These are phyloP conservation scores for Nicotiana rustica DNA, from an alignment of 305 asterid species.

Conservation along the genomic window DNA sequence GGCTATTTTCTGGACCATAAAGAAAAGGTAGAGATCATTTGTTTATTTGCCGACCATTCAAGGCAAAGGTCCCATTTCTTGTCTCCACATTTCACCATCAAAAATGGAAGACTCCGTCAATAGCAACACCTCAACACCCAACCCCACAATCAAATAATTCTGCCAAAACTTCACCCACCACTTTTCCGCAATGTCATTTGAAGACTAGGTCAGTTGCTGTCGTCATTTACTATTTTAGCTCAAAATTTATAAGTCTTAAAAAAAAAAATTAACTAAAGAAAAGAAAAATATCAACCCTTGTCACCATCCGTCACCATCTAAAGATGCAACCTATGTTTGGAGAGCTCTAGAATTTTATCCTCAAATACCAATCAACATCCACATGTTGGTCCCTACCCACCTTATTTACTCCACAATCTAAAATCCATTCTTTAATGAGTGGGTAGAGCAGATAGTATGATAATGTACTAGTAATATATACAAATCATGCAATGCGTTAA, in stretches of 20 bases:
- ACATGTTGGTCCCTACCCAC: constrained; percentile 10
- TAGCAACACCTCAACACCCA: background rate
- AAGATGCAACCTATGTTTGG: constrained; percentile 5
- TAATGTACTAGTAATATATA: background rate
- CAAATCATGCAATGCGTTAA: background rate
- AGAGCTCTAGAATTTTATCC: background rate
- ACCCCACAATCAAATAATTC: constrained; percentile 14
- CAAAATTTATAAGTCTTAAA: background rate
- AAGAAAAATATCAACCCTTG: background rate
- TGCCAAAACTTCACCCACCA: background rate
- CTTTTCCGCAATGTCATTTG: background rate
- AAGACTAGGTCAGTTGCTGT: background rate
- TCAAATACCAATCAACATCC: constrained; percentile 29
- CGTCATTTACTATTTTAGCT: constrained; percentile 4
- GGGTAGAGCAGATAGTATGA: background rate
- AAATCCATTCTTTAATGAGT: background rate
- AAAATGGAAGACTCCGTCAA: background rate
- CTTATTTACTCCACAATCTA: background rate
- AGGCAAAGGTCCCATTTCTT: background rate
- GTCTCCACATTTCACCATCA: constrained; percentile 9
- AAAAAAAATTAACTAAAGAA: background rate
- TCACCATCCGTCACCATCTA: background rate
- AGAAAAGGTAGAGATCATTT: background rate
- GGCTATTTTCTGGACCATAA: background rate
- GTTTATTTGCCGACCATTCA: background rate